Evolutionary conservation across 2,329 filamentous ascomycete species (phyloP).

Genomic region (Alternaria sp.): DNA sequence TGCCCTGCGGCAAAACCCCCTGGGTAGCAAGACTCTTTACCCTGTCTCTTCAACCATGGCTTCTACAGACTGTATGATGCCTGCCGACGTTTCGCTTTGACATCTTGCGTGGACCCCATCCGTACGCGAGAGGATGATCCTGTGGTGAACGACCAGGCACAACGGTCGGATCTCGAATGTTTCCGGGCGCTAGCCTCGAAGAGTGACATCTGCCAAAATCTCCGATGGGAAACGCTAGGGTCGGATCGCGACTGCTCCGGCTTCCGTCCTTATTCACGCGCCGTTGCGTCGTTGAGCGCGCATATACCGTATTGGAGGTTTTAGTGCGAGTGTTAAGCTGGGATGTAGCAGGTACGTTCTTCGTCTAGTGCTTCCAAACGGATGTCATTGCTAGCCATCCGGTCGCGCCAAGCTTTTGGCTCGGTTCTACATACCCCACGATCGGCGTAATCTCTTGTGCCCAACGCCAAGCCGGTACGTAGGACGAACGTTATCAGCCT

Average conservation of each 20-base stretch:
- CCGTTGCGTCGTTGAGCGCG: not conserved
- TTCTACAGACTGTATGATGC: not conserved
- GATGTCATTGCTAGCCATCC: not conserved
- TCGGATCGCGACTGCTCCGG: conserved; percentile 31
- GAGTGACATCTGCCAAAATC: not conserved
- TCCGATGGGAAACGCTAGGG: not conserved
- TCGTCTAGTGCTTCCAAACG: not conserved
- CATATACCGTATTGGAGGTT: not conserved
- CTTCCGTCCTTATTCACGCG: not conserved
- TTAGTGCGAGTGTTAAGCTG: not conserved
- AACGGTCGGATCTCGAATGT: not conserved
- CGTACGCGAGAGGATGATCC: not conserved
- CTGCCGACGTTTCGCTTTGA: not conserved
- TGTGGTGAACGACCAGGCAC: not conserved
- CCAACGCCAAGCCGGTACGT: not conserved
- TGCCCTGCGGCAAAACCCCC: not conserved
- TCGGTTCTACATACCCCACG: not conserved
- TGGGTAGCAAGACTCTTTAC: too few species aligned
- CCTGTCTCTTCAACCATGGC: not conserved
- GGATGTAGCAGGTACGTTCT: not conserved
- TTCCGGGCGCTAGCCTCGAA: not conserved
- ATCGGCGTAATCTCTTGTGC: not conserved
- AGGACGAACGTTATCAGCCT: not conserved
- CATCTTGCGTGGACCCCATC: not conserved
- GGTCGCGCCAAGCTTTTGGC: not conserved